A percentile compares a stretch with the other conserved stretches of the same genome.
phyloP scores from a whole-genome alignment of 768 basidiomycete species.

The Lyophyllum shimeji region DNA sequence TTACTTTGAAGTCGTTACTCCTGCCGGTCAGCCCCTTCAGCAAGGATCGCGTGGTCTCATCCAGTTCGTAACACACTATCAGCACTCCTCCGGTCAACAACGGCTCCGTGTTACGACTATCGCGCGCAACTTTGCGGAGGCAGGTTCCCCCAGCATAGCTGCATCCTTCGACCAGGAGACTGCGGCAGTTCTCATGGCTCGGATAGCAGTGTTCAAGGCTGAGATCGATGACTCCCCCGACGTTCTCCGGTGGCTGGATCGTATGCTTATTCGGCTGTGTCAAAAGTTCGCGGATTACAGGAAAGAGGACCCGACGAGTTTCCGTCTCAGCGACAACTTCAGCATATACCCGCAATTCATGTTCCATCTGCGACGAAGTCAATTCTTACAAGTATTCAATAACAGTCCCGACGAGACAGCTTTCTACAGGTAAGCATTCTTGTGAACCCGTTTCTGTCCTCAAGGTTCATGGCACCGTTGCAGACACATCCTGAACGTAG shows the following conservation, averaged over 20 bases:
- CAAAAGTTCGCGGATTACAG: slow-evolving; percentile 99
- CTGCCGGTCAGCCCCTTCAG: slow-evolving; percentile 89
- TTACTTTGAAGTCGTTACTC: slow-evolving; percentile 98
- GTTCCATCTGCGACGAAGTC: slow-evolving; percentile 97
- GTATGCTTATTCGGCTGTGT: slow-evolving; percentile 97
- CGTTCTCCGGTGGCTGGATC: slow-evolving; percentile 94
- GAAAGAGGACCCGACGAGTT: slow-evolving; percentile 95
- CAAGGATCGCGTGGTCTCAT: slow-evolving; percentile 92
- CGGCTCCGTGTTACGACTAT: slow-evolving; percentile 97
- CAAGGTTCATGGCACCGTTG: background rate
- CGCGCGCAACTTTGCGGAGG: slow-evolving; percentile 96
- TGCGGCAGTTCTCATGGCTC: slow-evolving; percentile 95
- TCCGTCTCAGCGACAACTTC: slow-evolving; percentile 93
- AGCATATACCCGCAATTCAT: slow-evolving; percentile 99
- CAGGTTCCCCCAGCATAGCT: slow-evolving; percentile 91
- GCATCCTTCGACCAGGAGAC: slow-evolving; percentile 98
- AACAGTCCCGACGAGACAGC: slow-evolving; percentile 99
- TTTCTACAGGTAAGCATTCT: slow-evolving; percentile 77
- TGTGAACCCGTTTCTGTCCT: slow-evolving; percentile 1
- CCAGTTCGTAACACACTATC: slow-evolving; percentile 98
- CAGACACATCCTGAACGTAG: slow-evolving; percentile 93
- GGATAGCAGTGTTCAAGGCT: slow-evolving; percentile 98
- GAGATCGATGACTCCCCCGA: slow-evolving; percentile 98
- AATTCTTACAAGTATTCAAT: slow-evolving; percentile 99
- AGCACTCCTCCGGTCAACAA: slow-evolving; percentile 94